phyloP scores from a whole-genome alignment of 495 filamentous ascomycete genomes.

The Penicillium bovifimosum region DNA sequence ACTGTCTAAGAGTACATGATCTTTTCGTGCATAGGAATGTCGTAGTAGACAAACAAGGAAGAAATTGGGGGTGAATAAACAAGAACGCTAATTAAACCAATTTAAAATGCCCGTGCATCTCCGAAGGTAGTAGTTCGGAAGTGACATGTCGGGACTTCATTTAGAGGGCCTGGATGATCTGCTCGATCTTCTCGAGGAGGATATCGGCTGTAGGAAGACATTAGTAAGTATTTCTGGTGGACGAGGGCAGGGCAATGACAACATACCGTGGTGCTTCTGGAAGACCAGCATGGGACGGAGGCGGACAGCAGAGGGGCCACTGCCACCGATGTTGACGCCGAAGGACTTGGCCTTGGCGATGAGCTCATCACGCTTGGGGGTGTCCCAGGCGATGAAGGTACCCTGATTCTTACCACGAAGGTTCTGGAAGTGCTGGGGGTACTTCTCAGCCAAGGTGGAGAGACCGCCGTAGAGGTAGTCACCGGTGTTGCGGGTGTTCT shows the following conservation, averaged over 20 bases:
- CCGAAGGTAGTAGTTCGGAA: conserved; percentile 7
- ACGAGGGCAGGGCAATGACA: background rate
- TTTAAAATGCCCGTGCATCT: conserved; percentile 8
- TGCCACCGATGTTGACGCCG: conserved; percentile 92
- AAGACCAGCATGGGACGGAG: conserved; percentile 95
- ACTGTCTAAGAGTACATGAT: conserved; percentile 22
- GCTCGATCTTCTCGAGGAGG: conserved; percentile 65
- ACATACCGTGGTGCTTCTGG: conserved; percentile 72
- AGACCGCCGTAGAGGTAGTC: conserved; percentile 76
- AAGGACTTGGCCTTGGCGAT: conserved; percentile 65
- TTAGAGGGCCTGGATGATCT: conserved; percentile 61
- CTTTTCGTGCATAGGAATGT: conserved; percentile 18
- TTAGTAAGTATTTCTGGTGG: background rate
- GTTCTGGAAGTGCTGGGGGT: conserved; percentile 82
- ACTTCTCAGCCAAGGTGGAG: conserved; percentile 61
- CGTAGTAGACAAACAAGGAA: conserved; percentile 10
- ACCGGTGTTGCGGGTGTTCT: conserved; percentile 74
- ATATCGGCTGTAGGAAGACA: conserved; percentile 42
- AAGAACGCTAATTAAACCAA: conserved; percentile 25
- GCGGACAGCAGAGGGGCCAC: conserved; percentile 72
- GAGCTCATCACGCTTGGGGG: conserved; percentile 77
- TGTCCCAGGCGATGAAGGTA: conserved; percentile 97
- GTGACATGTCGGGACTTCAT: background rate
- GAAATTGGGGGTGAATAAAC: conserved; percentile 4
- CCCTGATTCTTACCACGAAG: conserved; percentile 90